A percentile compares a stretch with the other conserved stretches of the same genome.
These are phyloP conservation scores for Cystobasidium pallidum DNA, from an alignment of 1,284 basidiomycete species.

Conservation along the genomic window DNA sequence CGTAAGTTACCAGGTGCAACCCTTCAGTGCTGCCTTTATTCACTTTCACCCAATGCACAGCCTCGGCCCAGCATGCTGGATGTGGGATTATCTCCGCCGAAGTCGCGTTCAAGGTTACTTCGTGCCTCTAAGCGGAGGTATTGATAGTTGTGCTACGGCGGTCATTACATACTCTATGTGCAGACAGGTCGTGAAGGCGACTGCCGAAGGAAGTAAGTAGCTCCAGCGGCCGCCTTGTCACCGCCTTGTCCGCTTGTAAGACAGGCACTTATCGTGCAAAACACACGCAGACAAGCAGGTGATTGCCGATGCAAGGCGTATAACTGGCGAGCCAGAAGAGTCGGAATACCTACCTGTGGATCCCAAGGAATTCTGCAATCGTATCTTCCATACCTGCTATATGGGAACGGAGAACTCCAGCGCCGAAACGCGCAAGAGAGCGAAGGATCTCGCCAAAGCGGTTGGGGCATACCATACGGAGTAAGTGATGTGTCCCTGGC, in stretches of 20 bases:
- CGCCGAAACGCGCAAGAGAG: constrained; percentile 79
- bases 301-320: constrained; percentile 85
- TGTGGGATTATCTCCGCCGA: constrained; percentile 97
- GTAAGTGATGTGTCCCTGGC: not conserved
- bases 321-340: constrained; percentile 77
- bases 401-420: constrained; percentile 99
- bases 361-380: constrained; percentile 77
- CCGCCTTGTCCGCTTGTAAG: not conserved
- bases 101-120: constrained; percentile 96
- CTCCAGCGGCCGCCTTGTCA: not conserved
- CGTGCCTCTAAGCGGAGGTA: constrained; percentile 93
- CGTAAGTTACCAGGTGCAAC: constrained; percentile 63
- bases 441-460: constrained; percentile 79
- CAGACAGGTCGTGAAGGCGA: constrained; percentile 78
- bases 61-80: constrained; percentile 95
- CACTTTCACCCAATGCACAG: constrained; percentile 58
- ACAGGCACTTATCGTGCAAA: not conserved
- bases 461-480: constrained; percentile 93
- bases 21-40: not conserved
- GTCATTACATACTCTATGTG: constrained; percentile 97
- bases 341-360: constrained; percentile 82
- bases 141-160: constrained; percentile 95
- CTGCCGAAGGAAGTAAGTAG: constrained; percentile 67
- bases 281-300: constrained; percentile 73
- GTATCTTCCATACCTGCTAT: constrained; percentile 97